A percentile compares a stretch with the other conserved stretches of the same genome.
Conservation (phyloP, 768 basidiomycete species). For the Udeniomyces megalosporus region DNA sequence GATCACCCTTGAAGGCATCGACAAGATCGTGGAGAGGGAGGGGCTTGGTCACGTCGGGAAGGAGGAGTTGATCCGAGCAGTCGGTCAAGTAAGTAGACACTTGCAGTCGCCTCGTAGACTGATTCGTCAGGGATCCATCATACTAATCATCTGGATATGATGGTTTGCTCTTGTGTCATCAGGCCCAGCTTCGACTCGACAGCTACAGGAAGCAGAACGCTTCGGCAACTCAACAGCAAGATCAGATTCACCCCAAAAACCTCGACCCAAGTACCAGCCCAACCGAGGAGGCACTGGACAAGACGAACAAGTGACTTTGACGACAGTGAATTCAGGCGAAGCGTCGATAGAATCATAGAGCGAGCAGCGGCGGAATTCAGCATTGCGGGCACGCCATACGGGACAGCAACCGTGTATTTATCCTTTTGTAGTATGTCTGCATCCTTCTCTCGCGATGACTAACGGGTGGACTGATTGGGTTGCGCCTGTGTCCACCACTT, state of each 20-base stretch:
- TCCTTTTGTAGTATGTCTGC: no score
- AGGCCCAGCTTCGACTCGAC: slow-evolving; percentile 1
- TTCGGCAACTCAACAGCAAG: background rate
- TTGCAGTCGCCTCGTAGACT: no score
- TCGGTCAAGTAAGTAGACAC: no score
- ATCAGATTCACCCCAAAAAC: background rate
- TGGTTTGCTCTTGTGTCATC: background rate
- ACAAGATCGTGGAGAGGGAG: background rate
- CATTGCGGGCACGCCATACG: no score
- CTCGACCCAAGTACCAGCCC: background rate
- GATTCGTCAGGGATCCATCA: no score
- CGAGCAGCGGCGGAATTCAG: no score
- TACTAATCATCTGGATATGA: no score
- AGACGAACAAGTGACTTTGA: background rate
- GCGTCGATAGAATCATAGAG: background rate
- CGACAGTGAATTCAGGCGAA: background rate
- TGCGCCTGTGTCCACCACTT: no score
- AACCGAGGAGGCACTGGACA: background rate
- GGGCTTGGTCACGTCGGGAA: background rate
- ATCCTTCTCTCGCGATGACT: no score
- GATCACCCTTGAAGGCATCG: background rate
- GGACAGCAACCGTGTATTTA: no score
- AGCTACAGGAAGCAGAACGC: background rate
- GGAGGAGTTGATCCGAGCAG: background rate
- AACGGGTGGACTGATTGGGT: no score